Evolutionary conservation across 2,329 filamentous ascomycete genomes (phyloP).

Genomic region (Hypoxylon sp.): DNA sequence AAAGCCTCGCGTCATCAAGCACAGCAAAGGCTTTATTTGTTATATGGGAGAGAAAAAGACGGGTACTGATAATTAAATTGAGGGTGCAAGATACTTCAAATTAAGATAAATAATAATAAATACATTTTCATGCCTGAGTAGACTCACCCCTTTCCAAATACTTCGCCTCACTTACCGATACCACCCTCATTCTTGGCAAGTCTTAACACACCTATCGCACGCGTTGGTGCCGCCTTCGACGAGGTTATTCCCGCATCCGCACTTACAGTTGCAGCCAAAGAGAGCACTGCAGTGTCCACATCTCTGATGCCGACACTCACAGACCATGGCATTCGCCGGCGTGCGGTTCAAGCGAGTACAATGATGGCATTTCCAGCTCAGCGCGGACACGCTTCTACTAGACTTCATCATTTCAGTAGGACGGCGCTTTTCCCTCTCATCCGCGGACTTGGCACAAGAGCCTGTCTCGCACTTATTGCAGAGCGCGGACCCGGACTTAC

Average conservation of each 20-base stretch:
- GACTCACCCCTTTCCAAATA: no score
- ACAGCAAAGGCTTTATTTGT: neutral
- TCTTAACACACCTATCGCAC: conserved; percentile 22
- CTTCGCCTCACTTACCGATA: no score
- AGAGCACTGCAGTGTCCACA: conserved; percentile 36
- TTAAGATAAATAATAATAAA: neutral
- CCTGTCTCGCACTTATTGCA: conserved; percentile 26
- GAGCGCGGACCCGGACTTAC: conserved; percentile 6
- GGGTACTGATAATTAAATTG: neutral
- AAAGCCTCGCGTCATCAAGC: neutral
- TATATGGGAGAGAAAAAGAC: neutral
- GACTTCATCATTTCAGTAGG: neutral
- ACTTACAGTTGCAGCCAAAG: conserved; percentile 25
- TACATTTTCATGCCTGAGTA: neutral
- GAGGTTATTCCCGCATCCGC: conserved; percentile 19
- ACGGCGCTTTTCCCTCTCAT: neutral
- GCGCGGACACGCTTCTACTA: neutral
- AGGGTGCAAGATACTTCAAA: neutral
- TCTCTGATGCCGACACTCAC: conserved; percentile 33
- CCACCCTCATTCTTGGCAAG: conserved; percentile 1
- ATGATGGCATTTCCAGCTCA: conserved; percentile 34
- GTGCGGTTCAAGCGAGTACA: conserved; percentile 18
- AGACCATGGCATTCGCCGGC: conserved; percentile 24
- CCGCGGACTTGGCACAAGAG: neutral
- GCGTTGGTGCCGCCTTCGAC: conserved; percentile 16